Percentiles rank a stretch among this genome's conserved stretches.
These are phyloP conservation scores for Euphorbia pulcherrima DNA, from an alignment of 345 rosid genomes.

Conservation along the genomic window DNA sequence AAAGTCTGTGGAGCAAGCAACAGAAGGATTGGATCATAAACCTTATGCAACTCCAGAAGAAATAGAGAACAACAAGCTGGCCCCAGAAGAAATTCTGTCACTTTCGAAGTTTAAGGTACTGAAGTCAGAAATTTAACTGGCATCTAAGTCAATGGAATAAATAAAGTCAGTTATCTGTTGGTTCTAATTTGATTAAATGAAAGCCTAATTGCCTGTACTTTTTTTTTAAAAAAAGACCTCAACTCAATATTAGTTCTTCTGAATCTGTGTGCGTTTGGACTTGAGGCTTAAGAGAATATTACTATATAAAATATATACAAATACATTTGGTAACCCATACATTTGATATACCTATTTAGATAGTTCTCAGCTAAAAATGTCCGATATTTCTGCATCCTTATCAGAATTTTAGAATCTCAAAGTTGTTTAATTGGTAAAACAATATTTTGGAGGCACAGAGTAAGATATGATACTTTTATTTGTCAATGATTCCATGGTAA, in stretches of 20 bases:
- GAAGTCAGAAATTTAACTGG: conserved; percentile 10
- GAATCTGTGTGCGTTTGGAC: background rate
- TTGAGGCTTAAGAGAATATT: background rate
- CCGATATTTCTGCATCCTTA: background rate
- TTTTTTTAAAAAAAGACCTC: background rate
- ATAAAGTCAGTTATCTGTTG: background rate
- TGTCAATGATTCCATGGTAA: background rate
- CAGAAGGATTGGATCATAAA: conserved; percentile 34
- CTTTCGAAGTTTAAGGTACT: conserved; percentile 87
- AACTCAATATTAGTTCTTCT: background rate
- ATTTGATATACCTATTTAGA: background rate
- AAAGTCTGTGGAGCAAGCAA: conserved; percentile 39
- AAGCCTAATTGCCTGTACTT: background rate
- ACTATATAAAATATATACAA: too few species aligned
- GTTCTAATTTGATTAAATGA: background rate
- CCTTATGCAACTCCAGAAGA: conserved; percentile 55
- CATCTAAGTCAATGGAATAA: background rate
- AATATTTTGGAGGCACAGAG: background rate
- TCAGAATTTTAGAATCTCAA: background rate
- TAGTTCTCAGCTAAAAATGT: background rate
- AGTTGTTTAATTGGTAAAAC: background rate
- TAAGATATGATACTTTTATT: background rate
- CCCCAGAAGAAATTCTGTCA: conserved; percentile 81
- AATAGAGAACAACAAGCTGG: conserved; percentile 68
- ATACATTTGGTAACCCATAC: background rate